phyloP scores from a whole-genome alignment of 208 protist genomes.

The Hexamita inflata region DNA sequence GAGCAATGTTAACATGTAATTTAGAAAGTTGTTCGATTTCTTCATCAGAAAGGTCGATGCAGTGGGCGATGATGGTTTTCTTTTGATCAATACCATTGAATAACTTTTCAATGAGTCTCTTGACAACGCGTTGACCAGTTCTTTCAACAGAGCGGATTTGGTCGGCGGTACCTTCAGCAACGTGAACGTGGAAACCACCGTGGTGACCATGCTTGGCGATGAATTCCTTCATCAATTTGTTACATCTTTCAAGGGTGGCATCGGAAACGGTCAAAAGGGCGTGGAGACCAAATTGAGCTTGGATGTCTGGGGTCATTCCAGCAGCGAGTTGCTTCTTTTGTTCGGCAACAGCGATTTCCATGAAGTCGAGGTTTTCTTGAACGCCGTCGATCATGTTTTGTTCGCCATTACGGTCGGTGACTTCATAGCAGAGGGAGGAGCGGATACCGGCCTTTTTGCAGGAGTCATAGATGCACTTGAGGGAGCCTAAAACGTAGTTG shows the following conservation, averaged over 20 bases:
- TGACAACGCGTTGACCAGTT: not conserved
- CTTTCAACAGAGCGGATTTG: not conserved
- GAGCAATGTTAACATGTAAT: too few species aligned
- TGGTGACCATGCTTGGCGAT: not conserved
- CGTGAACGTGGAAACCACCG: conserved; percentile 33
- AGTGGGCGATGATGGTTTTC: conserved; percentile 26
- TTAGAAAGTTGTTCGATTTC: conserved; percentile 12
- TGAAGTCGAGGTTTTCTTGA: conserved; percentile 33
- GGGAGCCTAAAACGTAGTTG: conserved; percentile 1
- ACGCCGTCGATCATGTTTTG: conserved; percentile 20
- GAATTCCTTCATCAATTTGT: too few species aligned
- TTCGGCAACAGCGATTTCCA: not conserved
- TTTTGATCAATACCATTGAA: too few species aligned
- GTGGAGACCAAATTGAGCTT: conserved; percentile 31
- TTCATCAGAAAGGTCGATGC: conserved; percentile 1
- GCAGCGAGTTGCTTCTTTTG: too few species aligned
- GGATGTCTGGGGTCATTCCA: not conserved
- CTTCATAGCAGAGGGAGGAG: conserved; percentile 35
- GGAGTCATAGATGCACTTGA: conserved; percentile 27
- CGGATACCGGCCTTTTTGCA: conserved; percentile 21
- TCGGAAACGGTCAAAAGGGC: conserved; percentile 32
- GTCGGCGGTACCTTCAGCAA: conserved; percentile 29
- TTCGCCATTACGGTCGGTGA: conserved; percentile 36
- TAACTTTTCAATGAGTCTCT: conserved; percentile 11
- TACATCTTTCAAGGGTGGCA: conserved; percentile 23